Evolutionary conservation across 2,329 filamentous ascomycete species (phyloP).

Genomic region (Colletotrichum cuscutae): DNA sequence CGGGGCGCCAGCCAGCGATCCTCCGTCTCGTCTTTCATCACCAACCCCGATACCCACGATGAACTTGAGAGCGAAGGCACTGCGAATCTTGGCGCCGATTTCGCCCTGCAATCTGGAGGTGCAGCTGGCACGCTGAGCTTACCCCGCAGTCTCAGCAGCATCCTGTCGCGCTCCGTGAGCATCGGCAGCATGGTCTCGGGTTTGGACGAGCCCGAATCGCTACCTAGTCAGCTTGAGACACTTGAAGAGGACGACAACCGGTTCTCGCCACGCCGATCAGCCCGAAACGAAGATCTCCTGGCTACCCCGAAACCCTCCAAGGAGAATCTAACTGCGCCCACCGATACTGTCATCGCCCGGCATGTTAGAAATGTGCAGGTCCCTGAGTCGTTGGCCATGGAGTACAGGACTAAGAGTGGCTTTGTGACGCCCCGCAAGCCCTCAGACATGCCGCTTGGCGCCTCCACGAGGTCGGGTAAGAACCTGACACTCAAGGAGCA

Average conservation of each 20-base stretch:
- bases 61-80: constrained; percentile 80
- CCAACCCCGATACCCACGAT: constrained; percentile 63
- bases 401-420: constrained; percentile 82
- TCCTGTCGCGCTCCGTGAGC: constrained; percentile 81
- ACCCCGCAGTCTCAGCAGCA: constrained; percentile 61
- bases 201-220: constrained; percentile 65
- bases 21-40: constrained; percentile 68
- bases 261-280: constrained; percentile 44
- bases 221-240: constrained; percentile 59
- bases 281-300: constrained; percentile 58
- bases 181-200: constrained; percentile 91
- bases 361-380: constrained; percentile 92
- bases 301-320: constrained; percentile 76
- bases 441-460: constrained; percentile 62
- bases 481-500: constrained; percentile 95
- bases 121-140: constrained; percentile 69
- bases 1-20: constrained; percentile 68
- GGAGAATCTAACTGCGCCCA: constrained; percentile 71
- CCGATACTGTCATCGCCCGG: constrained; percentile 88
- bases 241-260: constrained; percentile 59
- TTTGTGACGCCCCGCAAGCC: constrained; percentile 68
- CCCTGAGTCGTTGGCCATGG: constrained; percentile 85
- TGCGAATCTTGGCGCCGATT: constrained; percentile 75
- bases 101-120: constrained; percentile 84
- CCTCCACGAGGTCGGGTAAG: constrained; percentile 66